Evolutionary conservation across 768 basidiomycete genomes (phyloP).

Genomic region (Agrocybe pediades): DNA sequence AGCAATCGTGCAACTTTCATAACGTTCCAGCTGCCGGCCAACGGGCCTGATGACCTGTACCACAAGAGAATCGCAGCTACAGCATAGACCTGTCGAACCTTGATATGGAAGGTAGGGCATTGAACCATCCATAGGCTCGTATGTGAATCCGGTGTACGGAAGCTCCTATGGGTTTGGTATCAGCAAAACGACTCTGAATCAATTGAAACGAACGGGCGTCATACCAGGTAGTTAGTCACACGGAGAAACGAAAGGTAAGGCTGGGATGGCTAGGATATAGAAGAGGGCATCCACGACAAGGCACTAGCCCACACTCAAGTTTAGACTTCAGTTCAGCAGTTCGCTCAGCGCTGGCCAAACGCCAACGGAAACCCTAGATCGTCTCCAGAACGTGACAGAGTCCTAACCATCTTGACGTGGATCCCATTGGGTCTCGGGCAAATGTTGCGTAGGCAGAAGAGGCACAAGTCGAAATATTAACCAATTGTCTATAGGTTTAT

Average conservation of each 20-base stretch:
- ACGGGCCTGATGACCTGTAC: conserved; percentile 39
- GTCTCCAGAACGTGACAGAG: no score
- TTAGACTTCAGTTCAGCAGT: conserved; percentile 40
- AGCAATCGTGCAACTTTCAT: conserved; percentile 41
- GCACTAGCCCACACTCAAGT: conserved; percentile 29
- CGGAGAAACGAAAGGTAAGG: conserved; percentile 45
- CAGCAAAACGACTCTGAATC: neutral
- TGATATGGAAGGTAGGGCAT: neutral
- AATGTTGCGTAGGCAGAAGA: no score
- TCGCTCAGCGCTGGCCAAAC: conserved; percentile 44
- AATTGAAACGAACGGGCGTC: conserved; percentile 9
- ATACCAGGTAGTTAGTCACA: conserved; percentile 46
- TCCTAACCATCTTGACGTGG: no score
- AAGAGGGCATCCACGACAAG: conserved; percentile 43
- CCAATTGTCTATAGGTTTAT: no score
- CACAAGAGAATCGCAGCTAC: conserved; percentile 53
- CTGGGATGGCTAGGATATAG: conserved; percentile 41
- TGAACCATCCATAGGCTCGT: conserved; percentile 44
- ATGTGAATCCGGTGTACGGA: conserved; percentile 55
- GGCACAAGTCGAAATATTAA: no score
- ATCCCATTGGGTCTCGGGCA: no score
- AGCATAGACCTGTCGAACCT: neutral
- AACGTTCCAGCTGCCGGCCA: conserved; percentile 30
- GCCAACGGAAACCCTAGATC: neutral
- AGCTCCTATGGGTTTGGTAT: conserved; percentile 28